phyloP scores from a whole-genome alignment of 2,329 filamentous ascomycete genomes.

The Diaporthe eres region DNA sequence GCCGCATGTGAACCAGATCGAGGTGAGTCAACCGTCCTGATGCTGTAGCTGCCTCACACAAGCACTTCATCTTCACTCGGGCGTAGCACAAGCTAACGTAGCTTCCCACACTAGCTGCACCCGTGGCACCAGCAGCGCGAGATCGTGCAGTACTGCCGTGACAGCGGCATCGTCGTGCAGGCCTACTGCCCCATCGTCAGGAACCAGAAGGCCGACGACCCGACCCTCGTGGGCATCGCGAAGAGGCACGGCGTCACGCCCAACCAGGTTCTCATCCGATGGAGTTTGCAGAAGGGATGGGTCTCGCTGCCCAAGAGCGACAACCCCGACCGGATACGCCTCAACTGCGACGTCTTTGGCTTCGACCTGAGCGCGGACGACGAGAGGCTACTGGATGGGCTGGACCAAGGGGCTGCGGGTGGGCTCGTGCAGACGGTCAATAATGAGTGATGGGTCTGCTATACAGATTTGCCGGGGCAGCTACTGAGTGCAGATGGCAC shows the following conservation, averaged over 20 bases:
- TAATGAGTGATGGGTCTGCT: not conserved
- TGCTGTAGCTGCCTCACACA: not conserved
- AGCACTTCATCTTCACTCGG: not conserved
- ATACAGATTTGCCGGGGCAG: not conserved
- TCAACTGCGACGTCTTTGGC: slow-evolving; percentile 74
- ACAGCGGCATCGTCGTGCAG: slow-evolving; percentile 76
- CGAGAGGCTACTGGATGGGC: slow-evolving; percentile 50
- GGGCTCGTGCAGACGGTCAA: slow-evolving; percentile 41
- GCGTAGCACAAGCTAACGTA: not conserved
- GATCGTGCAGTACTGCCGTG: slow-evolving; percentile 73
- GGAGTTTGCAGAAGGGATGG: slow-evolving; percentile 70
- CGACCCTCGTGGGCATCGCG: slow-evolving; percentile 66
- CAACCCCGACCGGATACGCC: slow-evolving; percentile 69
- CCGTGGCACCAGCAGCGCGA: slow-evolving; percentile 74
- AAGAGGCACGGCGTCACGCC: slow-evolving; percentile 68
- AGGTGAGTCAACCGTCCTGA: slow-evolving; percentile 23
- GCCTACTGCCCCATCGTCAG: slow-evolving; percentile 57
- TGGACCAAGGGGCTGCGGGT: slow-evolving; percentile 32
- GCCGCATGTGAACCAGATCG: slow-evolving; percentile 39
- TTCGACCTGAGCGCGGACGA: slow-evolving; percentile 73
- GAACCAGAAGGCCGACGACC: slow-evolving; percentile 61
- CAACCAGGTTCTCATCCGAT: slow-evolving; percentile 72
- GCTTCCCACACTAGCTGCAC: slow-evolving; percentile 68
- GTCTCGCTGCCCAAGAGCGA: slow-evolving; percentile 76
- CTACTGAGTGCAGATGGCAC: not conserved